Percentiles rank a stretch among this genome's conserved stretches.
These are phyloP conservation scores for Sclerotiophoma versabilis DNA, from an alignment of 2,329 filamentous ascomycete genomes.

Conservation along the genomic window DNA sequence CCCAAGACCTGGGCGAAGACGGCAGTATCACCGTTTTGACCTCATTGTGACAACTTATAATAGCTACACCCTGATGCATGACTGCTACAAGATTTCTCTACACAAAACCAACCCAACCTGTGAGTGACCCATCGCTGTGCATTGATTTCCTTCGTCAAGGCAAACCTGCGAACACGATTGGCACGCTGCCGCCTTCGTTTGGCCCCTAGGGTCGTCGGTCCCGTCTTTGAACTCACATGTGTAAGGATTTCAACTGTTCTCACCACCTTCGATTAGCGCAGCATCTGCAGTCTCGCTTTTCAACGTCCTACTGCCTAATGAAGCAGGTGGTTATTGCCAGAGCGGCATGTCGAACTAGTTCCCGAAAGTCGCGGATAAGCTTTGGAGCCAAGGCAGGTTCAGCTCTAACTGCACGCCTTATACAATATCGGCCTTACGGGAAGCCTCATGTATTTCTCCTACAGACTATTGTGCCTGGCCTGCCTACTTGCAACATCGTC, in stretches of 20 bases:
- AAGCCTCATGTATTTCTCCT: too few species aligned
- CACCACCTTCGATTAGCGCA: not conserved
- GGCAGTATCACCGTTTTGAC: too few species aligned
- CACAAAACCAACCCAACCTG: too few species aligned
- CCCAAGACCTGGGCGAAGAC: too few species aligned
- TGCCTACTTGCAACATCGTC: too few species aligned
- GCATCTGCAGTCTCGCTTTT: not conserved
- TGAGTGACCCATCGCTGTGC: too few species aligned
- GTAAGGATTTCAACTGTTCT: not conserved
- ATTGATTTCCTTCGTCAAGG: too few species aligned
- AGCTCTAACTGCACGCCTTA: not conserved
- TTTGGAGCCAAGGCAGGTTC: not conserved
- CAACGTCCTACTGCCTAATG: not conserved
- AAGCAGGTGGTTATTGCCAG: not conserved
- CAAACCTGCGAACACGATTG: not conserved
- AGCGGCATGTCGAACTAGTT: not conserved
- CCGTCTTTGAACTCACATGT: not conserved
- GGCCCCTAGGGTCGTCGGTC: not conserved
- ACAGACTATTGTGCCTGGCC: too few species aligned
- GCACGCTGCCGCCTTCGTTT: not conserved
- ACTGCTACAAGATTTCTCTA: too few species aligned
- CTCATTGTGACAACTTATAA: too few species aligned
- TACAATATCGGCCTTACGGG: too few species aligned
- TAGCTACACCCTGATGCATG: too few species aligned
- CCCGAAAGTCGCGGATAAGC: not conserved